Evolutionary conservation across 352 stramenopile species (phyloP), one percentile per base, ranked within the genome.

Genomic region (Globisporangium echinulatum): DNA sequence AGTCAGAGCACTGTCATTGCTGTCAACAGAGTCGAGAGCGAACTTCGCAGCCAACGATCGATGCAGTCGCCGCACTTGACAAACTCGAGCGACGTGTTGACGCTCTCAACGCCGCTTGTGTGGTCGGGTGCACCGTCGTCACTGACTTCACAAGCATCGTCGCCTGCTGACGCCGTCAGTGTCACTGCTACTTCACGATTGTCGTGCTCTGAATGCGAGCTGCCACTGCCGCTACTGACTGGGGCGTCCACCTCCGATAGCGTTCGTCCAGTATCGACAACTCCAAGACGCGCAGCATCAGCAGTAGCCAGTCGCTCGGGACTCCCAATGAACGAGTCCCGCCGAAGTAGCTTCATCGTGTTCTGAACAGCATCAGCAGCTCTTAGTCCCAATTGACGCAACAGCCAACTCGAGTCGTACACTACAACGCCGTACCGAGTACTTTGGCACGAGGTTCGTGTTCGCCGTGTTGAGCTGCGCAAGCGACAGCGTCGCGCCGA

Each of bases 401-500:
- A 7, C 48, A 43, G 9, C 1, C 6, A 50, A 4, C 40, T 9
- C 40, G 40, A 46, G 4, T 5, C 40, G 40, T 0, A n/a, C 15
- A 36, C 17, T 9, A 19, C 25, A 25, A 2, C 25, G 5, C 3
- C 15, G 15, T 57, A 85, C 76, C 58, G 69, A 74, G 58, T 81
- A 85, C 54, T 79, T 86, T 1, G 77, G 79, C 7, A 88, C 72
- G 17, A 88, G 64, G 56, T 90, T 90, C 25, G 70, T 74, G 58
- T 87, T 90, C 38, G 58, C 65, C 10, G 67, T 43, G 49, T 75
- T 63, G 33, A 68, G 64, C 14, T 69, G 58, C 9, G 57, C 46
- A 46, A 74, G 62, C 49, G 72, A 75, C 19, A 70, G 48, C 15
- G 69, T 56, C 19, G 70, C 39, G 10, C 64, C 59, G 42, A 85